Evolutionary conservation across 805 yeast species (phyloP).

Genomic region (Jamesozyma piceae): DNA sequence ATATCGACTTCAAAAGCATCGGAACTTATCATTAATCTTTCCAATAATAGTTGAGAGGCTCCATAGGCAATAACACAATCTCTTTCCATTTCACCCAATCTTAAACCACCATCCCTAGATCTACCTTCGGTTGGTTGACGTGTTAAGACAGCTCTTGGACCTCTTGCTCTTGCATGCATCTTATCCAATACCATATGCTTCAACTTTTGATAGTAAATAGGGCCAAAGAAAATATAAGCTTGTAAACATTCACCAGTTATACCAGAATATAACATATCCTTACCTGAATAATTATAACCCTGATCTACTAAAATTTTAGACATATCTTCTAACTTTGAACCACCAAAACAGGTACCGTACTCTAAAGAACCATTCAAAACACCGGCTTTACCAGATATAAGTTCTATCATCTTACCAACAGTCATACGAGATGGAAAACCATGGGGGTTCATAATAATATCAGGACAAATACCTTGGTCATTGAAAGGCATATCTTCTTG

Average conservation of each 20-base stretch:
- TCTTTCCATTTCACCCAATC: constrained; percentile 99
- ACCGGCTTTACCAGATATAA: constrained; percentile 95
- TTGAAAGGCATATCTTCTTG: constrained; percentile 96
- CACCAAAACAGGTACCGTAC: constrained; percentile 98
- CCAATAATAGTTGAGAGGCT: constrained; percentile 87
- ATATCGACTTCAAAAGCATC: constrained; percentile 97
- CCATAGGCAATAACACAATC: constrained; percentile 99
- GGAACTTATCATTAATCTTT: constrained; percentile 90
- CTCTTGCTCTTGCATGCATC: constrained; percentile 99
- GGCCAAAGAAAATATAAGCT: constrained; percentile 97
- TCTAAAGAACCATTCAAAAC: constrained; percentile 84
- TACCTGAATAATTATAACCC: constrained; percentile 92
- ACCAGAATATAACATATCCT: constrained; percentile 95
- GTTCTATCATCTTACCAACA: constrained; percentile 95
- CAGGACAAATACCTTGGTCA: constrained; percentile 87
- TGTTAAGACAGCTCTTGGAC: constrained; percentile 95
- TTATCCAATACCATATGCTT: constrained; percentile 98
- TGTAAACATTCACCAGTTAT: constrained; percentile 95
- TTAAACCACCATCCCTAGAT: constrained; percentile 96
- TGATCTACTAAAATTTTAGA: constrained; percentile 78
- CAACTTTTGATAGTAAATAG: constrained; percentile 93
- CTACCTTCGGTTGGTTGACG: constrained; percentile 99
- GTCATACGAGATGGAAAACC: constrained; percentile 99
- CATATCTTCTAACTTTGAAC: constrained; percentile 94
- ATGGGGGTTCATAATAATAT: constrained; percentile 97